phyloP scores from a whole-genome alignment of 306 rosid genomes.

The Hippophae rhamnoides region DNA sequence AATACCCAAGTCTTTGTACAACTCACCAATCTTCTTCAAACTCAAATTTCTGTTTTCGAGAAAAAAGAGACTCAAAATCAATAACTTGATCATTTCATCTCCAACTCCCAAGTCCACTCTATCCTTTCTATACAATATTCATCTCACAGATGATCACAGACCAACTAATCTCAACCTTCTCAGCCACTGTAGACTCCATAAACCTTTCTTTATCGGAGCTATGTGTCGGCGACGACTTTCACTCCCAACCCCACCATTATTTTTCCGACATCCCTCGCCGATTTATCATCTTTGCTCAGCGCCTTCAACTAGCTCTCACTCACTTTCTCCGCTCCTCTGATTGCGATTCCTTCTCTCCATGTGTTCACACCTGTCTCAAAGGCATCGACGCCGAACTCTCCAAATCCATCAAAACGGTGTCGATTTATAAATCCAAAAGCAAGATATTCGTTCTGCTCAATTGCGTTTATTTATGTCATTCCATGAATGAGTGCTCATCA shows the following conservation, averaged over 20 bases:
- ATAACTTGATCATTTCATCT: not conserved
- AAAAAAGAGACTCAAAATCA: too few species aligned
- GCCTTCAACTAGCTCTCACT: constrained; percentile 26
- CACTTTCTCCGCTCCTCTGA: constrained; percentile 19
- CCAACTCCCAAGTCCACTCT: not conserved
- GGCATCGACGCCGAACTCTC: constrained; percentile 28
- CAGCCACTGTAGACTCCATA: constrained; percentile 25
- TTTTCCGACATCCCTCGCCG: constrained; percentile 24
- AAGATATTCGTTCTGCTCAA: constrained; percentile 34
- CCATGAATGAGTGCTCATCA: constrained; percentile 18
- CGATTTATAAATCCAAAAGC: constrained; percentile 22
- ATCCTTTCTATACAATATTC: not conserved
- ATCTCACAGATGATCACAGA: constrained; percentile 22
- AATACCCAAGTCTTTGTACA: too few species aligned
- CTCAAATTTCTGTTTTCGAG: too few species aligned
- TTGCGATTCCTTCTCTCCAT: constrained; percentile 16
- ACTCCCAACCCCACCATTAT: not conserved
- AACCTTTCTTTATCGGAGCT: constrained; percentile 24
- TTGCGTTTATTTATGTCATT: constrained; percentile 27
- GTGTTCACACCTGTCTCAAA: constrained; percentile 26
- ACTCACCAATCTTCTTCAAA: too few species aligned
- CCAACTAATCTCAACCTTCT: constrained; percentile 3
- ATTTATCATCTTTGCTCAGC: constrained; percentile 30
- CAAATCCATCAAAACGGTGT: constrained; percentile 15
- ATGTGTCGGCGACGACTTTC: constrained; percentile 4